A percentile compares a stretch with the other conserved stretches of the same genome.
These are phyloP conservation scores for Effrenium voratum DNA, from an alignment of 73 alveolate species.

Conservation along the genomic window DNA sequence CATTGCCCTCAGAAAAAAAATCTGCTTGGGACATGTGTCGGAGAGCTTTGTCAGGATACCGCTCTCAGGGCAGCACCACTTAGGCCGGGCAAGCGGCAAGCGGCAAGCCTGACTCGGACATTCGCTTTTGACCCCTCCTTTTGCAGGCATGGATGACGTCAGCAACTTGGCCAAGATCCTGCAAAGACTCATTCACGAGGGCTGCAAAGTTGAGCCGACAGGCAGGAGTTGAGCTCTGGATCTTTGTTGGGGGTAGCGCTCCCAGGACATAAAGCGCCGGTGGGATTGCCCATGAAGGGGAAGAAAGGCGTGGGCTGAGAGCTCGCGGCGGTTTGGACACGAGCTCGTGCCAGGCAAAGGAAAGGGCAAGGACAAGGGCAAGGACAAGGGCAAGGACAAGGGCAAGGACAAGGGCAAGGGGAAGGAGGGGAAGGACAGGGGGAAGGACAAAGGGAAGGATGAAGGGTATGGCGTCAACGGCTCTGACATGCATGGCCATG, in stretches of 20 bases:
- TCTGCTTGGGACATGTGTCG: background rate
- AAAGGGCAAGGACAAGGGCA: background rate
- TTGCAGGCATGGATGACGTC: slow-evolving; percentile 67
- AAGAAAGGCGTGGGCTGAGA: too few relatives aligned
- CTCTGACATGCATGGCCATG: background rate
- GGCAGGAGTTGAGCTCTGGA: background rate
- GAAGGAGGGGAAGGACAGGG: background rate
- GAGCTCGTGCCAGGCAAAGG: too few relatives aligned
- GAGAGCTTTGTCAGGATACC: slow-evolving; percentile 26
- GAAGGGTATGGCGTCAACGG: background rate
- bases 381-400: background rate
- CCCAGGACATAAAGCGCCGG: too few relatives aligned
- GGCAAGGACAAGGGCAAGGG: background rate
- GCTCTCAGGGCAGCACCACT: slow-evolving; percentile 67
- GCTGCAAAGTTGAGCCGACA: slow-evolving; percentile 51
- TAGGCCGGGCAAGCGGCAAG: slow-evolving; percentile 12
- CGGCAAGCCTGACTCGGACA: background rate
- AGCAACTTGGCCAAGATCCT: slow-evolving; percentile 81
- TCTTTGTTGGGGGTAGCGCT: too few relatives aligned
- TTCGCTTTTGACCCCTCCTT: background rate
- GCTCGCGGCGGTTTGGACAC: too few relatives aligned
- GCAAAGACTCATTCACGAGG: slow-evolving; percentile 73
- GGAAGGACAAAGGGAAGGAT: background rate
- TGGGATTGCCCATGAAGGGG: too few relatives aligned
- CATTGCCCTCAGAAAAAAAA: background rate